Base-by-base conservation (phyloP, 441 rosid genomes). In the Cnidoscolus chayamansa region DNA sequence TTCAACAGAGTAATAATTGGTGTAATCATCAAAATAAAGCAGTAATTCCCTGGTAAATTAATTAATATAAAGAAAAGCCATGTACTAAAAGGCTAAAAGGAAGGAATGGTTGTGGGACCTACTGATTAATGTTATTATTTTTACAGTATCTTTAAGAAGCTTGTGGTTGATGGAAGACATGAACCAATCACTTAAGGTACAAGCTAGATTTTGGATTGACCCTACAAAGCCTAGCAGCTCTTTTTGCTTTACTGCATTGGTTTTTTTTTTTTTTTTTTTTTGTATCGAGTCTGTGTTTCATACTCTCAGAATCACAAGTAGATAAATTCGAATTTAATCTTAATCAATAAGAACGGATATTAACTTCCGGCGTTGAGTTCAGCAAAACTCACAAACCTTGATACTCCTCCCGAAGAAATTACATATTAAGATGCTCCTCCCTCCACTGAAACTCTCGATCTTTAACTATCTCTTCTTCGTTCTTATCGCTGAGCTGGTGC, bases 201-300 rank as follows among this genome's bases (percentile, higher is more conserved):
- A 63, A 63, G 53, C 61, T 53, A 51, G 55, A 51, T 35, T 40
- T 40, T 30, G 20, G 70, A 45, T 65, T 56, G 70, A 49, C 70
- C 70, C 69, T 25, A 16, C 43, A 25, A 61, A 61, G 2, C 17
- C 49, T 1, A 35, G 47, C 57, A 35, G 51, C 19, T 15, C 9
- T 50, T 35, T 31, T 7, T 40, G 65, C 40, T 63, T 50, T 43
- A 37, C 56, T 32, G 4, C 8, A 7, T 45, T 35, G 40, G 2
- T 63, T 55, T 3, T n/a, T 25, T 25, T 25, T 25, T 25, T 25
- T 25, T 25, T 25, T 25, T 25, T 25, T 25, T 25, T 25, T 25
- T 25, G 25, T 25, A 25, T 25, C 25, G 25, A 25, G 25, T 25
- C 25, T 25, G 25, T 25, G 25, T 25, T 25, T 25, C 25, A 25